Percentiles rank a stretch among this genome's conserved stretches.
phyloP scores from a whole-genome alignment of 257 asterid genomes.

The Paulownia fortunei region DNA sequence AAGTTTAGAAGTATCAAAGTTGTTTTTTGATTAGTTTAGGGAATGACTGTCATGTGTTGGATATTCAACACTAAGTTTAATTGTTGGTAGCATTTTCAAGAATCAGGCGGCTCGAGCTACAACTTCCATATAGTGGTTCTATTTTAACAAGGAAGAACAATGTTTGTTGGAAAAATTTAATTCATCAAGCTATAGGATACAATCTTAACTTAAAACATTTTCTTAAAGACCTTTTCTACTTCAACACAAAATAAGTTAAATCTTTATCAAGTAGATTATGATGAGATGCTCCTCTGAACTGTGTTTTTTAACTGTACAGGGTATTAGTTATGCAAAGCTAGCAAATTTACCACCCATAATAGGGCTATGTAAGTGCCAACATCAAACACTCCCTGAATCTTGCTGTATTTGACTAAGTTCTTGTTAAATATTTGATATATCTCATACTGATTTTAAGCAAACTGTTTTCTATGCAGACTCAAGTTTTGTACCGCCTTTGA shows the following conservation, averaged over 20 bases:
- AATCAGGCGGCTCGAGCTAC: neutral
- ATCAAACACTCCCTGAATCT: neutral
- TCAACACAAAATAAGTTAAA: neutral
- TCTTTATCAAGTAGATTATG: neutral
- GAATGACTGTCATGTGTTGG: neutral
- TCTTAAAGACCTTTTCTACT: neutral
- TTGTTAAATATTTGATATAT: neutral
- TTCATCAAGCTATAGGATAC: neutral
- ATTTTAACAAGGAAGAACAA: neutral
- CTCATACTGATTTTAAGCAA: neutral
- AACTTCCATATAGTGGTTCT: neutral
- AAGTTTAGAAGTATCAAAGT: too few species aligned
- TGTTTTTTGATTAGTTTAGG: neutral
- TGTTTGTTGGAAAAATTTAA: neutral
- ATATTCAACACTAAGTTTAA: neutral
- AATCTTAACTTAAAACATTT: neutral
- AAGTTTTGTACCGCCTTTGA: conserved; percentile 90
- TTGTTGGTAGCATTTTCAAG: neutral
- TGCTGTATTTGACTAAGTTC: neutral
- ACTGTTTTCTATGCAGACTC: conserved; percentile 58
- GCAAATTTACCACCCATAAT: conserved; percentile 92
- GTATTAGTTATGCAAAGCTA: conserved; percentile 93
- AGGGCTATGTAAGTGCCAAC: conserved; percentile 72
- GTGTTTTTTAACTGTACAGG: conserved; percentile 42
- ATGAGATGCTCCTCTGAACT: neutral